Conservation (phyloP, 495 filamentous ascomycete genomes). For the Venustampulla echinocandica region DNA sequence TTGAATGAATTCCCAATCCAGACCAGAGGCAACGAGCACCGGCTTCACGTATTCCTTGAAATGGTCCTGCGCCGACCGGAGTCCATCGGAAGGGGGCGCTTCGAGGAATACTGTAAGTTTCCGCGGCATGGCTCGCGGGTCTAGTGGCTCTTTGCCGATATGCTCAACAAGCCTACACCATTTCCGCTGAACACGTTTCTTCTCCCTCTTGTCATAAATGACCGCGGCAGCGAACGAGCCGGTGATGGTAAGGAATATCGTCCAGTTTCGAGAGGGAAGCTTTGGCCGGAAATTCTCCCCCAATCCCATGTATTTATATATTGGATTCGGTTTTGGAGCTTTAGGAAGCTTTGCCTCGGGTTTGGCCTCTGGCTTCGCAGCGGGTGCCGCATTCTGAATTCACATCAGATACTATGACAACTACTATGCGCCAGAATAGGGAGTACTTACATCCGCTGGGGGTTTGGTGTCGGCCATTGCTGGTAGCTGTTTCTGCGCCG, state of each 20-base stretch:
- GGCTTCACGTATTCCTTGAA: conserved; percentile 96
- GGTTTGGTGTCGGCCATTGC: conserved; percentile 20
- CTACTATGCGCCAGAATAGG: conserved; percentile 1
- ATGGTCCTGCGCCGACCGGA: conserved; percentile 77
- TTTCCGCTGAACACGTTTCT: conserved; percentile 69
- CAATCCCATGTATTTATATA: conserved; percentile 69
- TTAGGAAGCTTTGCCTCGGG: conserved; percentile 33
- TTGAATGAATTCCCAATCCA: conserved; percentile 95
- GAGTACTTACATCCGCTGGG: conserved; percentile 8
- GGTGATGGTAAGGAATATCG: conserved; percentile 80
- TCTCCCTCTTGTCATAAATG: conserved; percentile 85
- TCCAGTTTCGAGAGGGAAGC: conserved; percentile 94
- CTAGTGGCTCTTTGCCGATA: conserved; percentile 66
- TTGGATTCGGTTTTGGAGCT: conserved; percentile 48
- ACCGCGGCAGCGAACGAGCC: conserved; percentile 68
- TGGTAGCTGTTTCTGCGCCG: not conserved
- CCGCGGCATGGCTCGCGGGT: conserved; percentile 61
- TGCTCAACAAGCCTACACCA: conserved; percentile 87
- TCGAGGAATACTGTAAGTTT: conserved; percentile 81
- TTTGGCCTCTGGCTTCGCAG: conserved; percentile 25
- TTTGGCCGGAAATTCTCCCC: conserved; percentile 64
- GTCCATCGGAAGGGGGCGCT: conserved; percentile 75
- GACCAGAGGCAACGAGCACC: conserved; percentile 74
- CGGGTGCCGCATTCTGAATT: conserved; percentile 6
- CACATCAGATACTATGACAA: conserved; percentile 10